Evolutionary conservation across 1,284 basidiomycete genomes (phyloP), one percentile per base, ranked within the genome.

Genomic region (Trametes versicolor): DNA sequence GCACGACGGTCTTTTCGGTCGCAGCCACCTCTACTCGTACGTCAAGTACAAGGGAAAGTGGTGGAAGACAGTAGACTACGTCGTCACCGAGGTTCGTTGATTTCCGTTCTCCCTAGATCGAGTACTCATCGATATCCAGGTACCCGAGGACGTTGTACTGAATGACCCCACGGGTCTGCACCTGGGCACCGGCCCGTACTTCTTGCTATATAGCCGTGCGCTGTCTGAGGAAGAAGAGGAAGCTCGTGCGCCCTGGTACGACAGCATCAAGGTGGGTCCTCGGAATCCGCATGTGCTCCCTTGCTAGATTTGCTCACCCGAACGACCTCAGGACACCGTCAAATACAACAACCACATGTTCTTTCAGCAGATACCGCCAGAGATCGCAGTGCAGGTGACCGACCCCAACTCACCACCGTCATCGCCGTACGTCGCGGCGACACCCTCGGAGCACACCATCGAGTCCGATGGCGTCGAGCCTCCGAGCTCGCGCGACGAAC

Each of bases 61-160:
- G 92, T 94, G 91, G 91, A 93, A 92, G 76, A 89, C 86, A 1
- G 81, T 89, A n/a, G 92, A 93, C 71, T 83, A 85, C 62, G 77
- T 78, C n/a, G 87, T 92, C 1, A 86, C 83, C 0, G 85, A 91
- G 82, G 92, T 86, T 71, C 39, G 76, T 51, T 17, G 1, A 13
- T 17, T 19, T 39, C 8, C 19, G 6, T 19, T 15, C 6, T 25
- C 25, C 39, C 19, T 27, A 12, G 10, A 19, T 1, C 10, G 10
- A 5, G 32, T 29, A 21, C 27, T 52, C 29, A 36, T 43, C 17
- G 9, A 15, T 12, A 13, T 13, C 3, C 66, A 93, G 91, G 91
- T 91, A 4, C 75, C 88, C 0, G 91, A 92, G 72, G 87, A 88
- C 39, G 80, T 79, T 0, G 91, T 92, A 8, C 77, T 93, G 21